Conservation (phyloP, 1,284 basidiomycete genomes). For the Melampsora occidentalis region DNA sequence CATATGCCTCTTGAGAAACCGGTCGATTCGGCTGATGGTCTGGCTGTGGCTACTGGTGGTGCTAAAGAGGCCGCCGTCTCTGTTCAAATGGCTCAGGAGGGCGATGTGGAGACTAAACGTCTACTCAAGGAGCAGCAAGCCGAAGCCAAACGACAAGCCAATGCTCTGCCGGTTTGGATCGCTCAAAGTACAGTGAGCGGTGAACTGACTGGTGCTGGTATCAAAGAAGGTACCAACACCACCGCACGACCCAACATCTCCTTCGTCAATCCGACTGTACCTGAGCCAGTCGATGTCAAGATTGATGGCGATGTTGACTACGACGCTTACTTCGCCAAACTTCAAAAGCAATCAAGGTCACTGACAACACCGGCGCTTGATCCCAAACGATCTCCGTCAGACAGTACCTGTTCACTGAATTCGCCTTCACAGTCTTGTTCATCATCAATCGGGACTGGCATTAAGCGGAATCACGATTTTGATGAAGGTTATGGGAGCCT, state of each 20-base stretch:
- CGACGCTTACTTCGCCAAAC: constrained; percentile 39
- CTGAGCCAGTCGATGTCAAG: neutral
- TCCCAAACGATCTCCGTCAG: constrained; percentile 27
- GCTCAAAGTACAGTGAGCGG: constrained; percentile 43
- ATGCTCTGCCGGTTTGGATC: constrained; percentile 43
- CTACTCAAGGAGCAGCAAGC: constrained; percentile 34
- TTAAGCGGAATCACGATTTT: constrained; percentile 15
- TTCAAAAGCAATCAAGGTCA: constrained; percentile 18
- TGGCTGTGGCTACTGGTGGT: constrained; percentile 41
- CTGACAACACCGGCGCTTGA: constrained; percentile 18
- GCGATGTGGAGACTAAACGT: constrained; percentile 35
- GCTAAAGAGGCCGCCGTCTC: constrained; percentile 40
- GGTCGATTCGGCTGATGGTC: constrained; percentile 29
- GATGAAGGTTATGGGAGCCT: constrained; percentile 8
- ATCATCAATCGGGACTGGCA: constrained; percentile 1
- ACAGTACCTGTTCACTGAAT: constrained; percentile 11
- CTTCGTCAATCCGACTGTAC: constrained; percentile 33
- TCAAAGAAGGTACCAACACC: constrained; percentile 21
- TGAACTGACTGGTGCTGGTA: constrained; percentile 33
- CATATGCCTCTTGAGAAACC: constrained; percentile 30
- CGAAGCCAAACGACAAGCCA: constrained; percentile 40
- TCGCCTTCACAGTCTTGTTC: constrained; percentile 2
- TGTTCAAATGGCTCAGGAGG: constrained; percentile 38
- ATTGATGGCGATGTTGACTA: constrained; percentile 31
- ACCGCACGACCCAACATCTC: constrained; percentile 14